Percentiles rank a stretch among this genome's conserved stretches.
Evolutionary conservation across 805 yeast species (phyloP).

Genomic region (Candida insectorum): DNA sequence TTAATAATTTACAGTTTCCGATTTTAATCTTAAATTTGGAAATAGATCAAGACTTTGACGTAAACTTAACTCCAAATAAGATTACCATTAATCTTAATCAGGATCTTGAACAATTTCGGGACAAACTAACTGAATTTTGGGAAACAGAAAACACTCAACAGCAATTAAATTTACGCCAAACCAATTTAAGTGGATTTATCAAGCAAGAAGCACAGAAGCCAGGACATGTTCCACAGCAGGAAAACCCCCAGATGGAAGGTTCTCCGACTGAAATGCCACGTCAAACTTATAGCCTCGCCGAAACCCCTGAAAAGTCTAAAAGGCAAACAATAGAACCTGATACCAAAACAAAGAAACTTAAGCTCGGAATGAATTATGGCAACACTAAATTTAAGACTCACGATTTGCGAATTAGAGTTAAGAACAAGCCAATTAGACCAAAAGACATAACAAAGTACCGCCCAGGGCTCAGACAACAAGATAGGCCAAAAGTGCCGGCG

Average conservation of each 20-base stretch:
- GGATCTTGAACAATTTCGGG: conserved; percentile 39
- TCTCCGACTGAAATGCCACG: too few species aligned
- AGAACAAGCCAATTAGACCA: neutral
- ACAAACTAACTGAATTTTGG: conserved; percentile 47
- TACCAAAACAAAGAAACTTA: conserved; percentile 28
- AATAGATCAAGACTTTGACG: conserved; percentile 60
- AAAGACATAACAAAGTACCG: neutral
- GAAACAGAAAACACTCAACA: conserved; percentile 26
- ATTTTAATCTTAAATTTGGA: conserved; percentile 59
- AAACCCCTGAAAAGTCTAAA: neutral
- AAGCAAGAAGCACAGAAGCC: neutral
- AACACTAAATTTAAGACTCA: conserved; percentile 12
- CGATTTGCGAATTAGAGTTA: conserved; percentile 1
- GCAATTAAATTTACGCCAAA: conserved; percentile 3
- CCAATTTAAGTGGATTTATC: neutral
- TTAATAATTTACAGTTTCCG: conserved; percentile 73
- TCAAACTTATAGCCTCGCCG: too few species aligned
- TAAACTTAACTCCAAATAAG: conserved; percentile 92
- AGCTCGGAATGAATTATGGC: neutral
- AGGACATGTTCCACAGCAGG: too few species aligned
- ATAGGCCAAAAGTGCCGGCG: neutral
- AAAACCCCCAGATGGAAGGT: too few species aligned
- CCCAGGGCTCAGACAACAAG: neutral
- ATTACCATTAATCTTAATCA: conserved; percentile 57
- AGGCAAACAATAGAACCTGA: conserved; percentile 10